Base-by-base conservation (phyloP, 2,329 filamentous ascomycete genomes). In the Capronia coronata region DNA sequence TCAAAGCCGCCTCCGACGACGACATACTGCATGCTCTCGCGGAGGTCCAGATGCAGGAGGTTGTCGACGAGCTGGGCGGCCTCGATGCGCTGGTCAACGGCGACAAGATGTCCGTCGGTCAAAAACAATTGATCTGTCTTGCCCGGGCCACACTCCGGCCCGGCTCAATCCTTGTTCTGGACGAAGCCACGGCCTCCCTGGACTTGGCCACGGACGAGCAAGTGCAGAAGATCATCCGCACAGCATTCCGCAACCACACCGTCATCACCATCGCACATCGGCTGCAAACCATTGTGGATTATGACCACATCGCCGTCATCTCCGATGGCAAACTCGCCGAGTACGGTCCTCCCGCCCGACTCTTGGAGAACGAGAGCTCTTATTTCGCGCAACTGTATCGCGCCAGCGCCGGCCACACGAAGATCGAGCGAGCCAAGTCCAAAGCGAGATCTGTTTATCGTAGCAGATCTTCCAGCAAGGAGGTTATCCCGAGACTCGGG, bases 71-170 rank as follows among this genome's bases (percentile, higher is more conserved):
- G 14, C 43, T 64, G 4, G 64, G 62, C 41, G 63, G 60, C 16
- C 7, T 9, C 29, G 29, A 7, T 11, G 7, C 13, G 7, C n/a
- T 32, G 3, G 11, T 10, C 13, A 3, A 7, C 29, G 52, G 55
- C 34, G 69, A 75, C 5, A 67, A 70, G 43, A 67, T 82, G 4
- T 76, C 72, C 3, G 73, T 76, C 27, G 82, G 82, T 0, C 81
- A 85, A 62, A 74, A 74, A 38, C 82, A 85, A 59, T 69, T 85
- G 0, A 82, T 86, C 57, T 80, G 75, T 54, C 71, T 86, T 1
- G 80, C 77, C 0, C 66, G 80, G 0, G 81, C 79, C 0, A 69
- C 84, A 14, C 63, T 84, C 6, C 66, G 74, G 7, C 62, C 64
- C 7, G 66, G 68, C 43, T 69, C 66, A 19, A 66, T 73, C 46